Evolutionary conservation across 495 filamentous ascomycete species (phyloP), one percentile per base, ranked within the genome.

Genomic region (Xylaria curta): DNA sequence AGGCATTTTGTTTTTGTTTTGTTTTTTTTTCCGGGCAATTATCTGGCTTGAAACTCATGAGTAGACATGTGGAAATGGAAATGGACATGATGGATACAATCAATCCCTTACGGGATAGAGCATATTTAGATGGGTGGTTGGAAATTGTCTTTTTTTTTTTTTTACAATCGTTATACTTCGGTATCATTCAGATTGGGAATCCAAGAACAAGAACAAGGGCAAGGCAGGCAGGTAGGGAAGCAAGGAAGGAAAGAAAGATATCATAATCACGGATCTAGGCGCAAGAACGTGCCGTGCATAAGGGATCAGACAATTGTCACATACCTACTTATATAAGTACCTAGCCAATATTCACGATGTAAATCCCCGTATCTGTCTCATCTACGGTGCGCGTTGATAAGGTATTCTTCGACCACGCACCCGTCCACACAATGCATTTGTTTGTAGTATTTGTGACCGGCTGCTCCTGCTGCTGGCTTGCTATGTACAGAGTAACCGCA

Each of bases 101-200:
- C 9, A 54, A 28, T 28, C 24, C 53, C 53, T 26, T 56, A 56
- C 4, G 53, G 26, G 53, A 31, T 56, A 56, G 53, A 60, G 33
- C 31, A 38, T 60, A 62, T 24, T 62, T 62, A 62, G 60, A 24
- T 26, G 36, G 59, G 28, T 26, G 10, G 59, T 5, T 19, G 59
- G 59, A 33, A 42, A 21, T 59, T 28, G 19, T 59, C 8, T 0
- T 38, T 36, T 38, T 36, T 36, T 36, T 36, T 3, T 36, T 42
- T 36, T 17, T 60, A 42, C 38, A 31, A 31, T 31, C 24, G 6
- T 31, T 56, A 56, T 31, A 31, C 53, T 31, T 56, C 24, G 49
- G n/a, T 24, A 28, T 28, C 24, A 31, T 31, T 56, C 53, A 56
- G 53, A 31, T 17, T 56, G 10, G 59, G 36, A 40, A 21, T 19